Evolutionary conservation across 2,329 filamentous ascomycete genomes (phyloP), one percentile per base, ranked within the genome.

Genomic region (Sporothrix sp.): DNA sequence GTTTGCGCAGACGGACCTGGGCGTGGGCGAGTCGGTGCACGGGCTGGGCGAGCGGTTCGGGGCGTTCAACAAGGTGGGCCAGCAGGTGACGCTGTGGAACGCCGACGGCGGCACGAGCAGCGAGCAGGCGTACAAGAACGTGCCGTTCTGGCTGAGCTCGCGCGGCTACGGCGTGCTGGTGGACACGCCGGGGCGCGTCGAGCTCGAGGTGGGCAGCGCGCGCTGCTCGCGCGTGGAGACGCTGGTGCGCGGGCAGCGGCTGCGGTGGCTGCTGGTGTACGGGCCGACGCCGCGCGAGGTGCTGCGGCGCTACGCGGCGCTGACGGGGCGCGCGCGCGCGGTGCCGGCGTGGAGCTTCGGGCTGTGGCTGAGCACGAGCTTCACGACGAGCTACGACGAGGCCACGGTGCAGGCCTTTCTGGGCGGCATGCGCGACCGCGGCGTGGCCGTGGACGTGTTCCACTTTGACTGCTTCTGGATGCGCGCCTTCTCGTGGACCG

Each of bases 381-480:
- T 87, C 65, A 86, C 82, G 2, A 87, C 84, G 3, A 77, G 78
- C 55, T 87, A 87, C 60, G 81, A 84, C 55, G 83, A 87, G 63
- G 63, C 72, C 18, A 87, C 83, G 0, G 83, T 87, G 23, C 78
- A 71, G 40, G 71, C 72, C 9, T 87, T 87, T 63, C 72, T 87
- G 20, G 76, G 84, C 57, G 82, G 82, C 10, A 86, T 87, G 78
- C 74, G 73, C 54, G 69, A 75, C 44, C 75, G 81, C 2, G 74
- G 77, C 40, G 83, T 82, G 14, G 79, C 81, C 0, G 73, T 87
- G 2, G 78, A 83, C 33, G 82, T 86, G 3, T 87, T 87, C 64
- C 84, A 87, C 63, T 87, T 84, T 56, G 84, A 87, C 62, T 85
- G 80, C 63, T 87, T 86, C 72, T 87, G 83, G 83, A 81, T 87